Percentiles rank a stretch among this genome's conserved stretches.
Conservation (phyloP, 2,329 filamentous ascomycete genomes). For the Aspergillus sp. region DNA sequence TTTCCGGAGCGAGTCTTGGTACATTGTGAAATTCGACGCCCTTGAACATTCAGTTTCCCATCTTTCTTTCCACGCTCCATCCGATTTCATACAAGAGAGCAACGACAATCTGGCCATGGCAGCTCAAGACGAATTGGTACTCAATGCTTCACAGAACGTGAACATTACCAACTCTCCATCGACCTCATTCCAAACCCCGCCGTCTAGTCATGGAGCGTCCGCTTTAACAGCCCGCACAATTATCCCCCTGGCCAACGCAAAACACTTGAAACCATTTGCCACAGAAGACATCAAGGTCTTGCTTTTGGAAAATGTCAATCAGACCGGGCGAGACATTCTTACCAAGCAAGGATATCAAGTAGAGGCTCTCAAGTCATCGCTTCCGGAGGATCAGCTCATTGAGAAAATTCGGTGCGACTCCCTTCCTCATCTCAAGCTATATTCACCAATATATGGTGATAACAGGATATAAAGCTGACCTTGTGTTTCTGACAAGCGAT, state of each 20-base stretch:
- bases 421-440: background rate
- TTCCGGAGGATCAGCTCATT: slow-evolving; percentile 89
- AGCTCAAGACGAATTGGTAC: slow-evolving; percentile 22
- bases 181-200: slow-evolving; percentile 66
- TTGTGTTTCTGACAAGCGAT: slow-evolving; percentile 50
- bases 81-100: background rate
- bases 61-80: background rate
- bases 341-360: slow-evolving; percentile 89
- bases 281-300: slow-evolving; percentile 95
- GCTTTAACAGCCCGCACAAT: slow-evolving; percentile 33
- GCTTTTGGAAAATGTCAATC: slow-evolving; percentile 91
- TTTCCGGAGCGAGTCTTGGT: background rate
- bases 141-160: slow-evolving; percentile 53
- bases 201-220: slow-evolving; percentile 54
- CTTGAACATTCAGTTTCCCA: background rate
- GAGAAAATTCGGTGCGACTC: slow-evolving; percentile 78
- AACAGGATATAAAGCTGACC: slow-evolving; percentile 9
- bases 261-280: slow-evolving; percentile 90
- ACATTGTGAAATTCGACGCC: slow-evolving; percentile 1
- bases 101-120: slow-evolving; percentile 8
- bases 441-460: background rate
- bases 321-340: slow-evolving; percentile 78
- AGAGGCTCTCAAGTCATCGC: slow-evolving; percentile 78
- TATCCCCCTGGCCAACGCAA: slow-evolving; percentile 45
- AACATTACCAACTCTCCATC: slow-evolving; percentile 69